phyloP scores from a whole-genome alignment of 2,329 filamentous ascomycete genomes.

The Cytospora schulzeri region DNA sequence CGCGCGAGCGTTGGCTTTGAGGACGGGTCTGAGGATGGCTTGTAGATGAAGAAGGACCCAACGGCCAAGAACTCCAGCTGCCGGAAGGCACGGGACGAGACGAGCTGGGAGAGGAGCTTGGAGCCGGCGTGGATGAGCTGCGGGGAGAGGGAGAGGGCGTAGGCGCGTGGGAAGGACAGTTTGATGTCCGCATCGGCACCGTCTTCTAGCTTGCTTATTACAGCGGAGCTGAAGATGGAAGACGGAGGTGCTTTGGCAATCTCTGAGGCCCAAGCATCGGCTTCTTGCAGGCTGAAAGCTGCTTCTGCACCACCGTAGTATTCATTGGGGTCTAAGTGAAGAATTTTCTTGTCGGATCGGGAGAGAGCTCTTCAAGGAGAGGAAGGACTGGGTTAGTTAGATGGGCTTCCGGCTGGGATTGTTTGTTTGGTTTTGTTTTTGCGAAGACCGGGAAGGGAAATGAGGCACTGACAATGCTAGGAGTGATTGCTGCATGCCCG shows the following conservation, averaged over 20 bases:
- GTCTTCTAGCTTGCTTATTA: constrained; percentile 42
- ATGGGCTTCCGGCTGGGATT: constrained; percentile 45
- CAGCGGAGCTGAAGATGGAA: constrained; percentile 40
- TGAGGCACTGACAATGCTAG: constrained; percentile 68
- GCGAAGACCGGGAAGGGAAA: neutral
- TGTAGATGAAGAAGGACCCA: constrained; percentile 85
- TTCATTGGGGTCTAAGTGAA: constrained; percentile 84
- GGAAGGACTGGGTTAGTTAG: constrained; percentile 70
- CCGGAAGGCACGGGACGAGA: constrained; percentile 85
- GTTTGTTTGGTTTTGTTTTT: too few species aligned
- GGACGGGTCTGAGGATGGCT: constrained; percentile 37
- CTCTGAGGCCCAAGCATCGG: constrained; percentile 68
- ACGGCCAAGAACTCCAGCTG: constrained; percentile 94
- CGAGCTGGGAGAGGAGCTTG: constrained; percentile 73
- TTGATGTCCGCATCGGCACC: constrained; percentile 41
- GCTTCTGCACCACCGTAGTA: constrained; percentile 89
- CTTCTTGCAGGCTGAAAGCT: constrained; percentile 81
- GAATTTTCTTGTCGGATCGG: constrained; percentile 84
- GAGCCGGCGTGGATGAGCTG: constrained; percentile 86
- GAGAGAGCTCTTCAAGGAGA: constrained; percentile 75
- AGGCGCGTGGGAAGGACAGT: constrained; percentile 69
- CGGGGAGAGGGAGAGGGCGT: constrained; percentile 81
- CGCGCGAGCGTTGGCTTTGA: constrained; percentile 55
- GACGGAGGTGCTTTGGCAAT: constrained; percentile 36
- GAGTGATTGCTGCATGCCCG: constrained; percentile 76